Conservation (phyloP, 768 basidiomycete genomes). For the Termitomyces sp. region DNA sequence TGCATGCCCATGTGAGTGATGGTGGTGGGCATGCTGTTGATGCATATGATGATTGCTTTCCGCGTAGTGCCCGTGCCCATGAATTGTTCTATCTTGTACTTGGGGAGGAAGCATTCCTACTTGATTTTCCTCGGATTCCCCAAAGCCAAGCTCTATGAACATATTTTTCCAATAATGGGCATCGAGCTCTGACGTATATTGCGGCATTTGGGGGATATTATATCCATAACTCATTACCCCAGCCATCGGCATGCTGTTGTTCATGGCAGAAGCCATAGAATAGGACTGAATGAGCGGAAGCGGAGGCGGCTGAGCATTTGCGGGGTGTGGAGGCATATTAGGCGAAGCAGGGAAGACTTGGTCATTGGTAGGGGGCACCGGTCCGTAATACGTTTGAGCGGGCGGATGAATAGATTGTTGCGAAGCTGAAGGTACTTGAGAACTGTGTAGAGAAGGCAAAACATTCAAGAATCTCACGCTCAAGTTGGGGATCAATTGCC, state of each 20-base stretch:
- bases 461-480: constrained; percentile 36
- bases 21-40: constrained; percentile 17
- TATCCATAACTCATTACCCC: constrained; percentile 26
- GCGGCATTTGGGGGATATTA: constrained; percentile 34
- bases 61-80: constrained; percentile 23
- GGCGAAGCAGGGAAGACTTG: constrained; percentile 37
- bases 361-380: not conserved
- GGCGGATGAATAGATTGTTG: constrained; percentile 15
- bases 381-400: constrained; percentile 28
- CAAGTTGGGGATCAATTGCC: constrained; percentile 54
- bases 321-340: constrained; percentile 23
- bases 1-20: constrained; percentile 25
- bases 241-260: constrained; percentile 9
- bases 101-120: constrained; percentile 21
- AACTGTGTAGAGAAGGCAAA: not conserved
- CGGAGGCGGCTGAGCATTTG: constrained; percentile 26
- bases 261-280: not conserved
- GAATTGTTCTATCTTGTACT: constrained; percentile 18
- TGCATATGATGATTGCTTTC: constrained; percentile 22
- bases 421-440: constrained; percentile 21
- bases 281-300: constrained; percentile 4
- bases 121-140: constrained; percentile 38
- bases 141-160: constrained; percentile 72
- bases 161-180: constrained; percentile 72
- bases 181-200: constrained; percentile 56